phyloP scores from a whole-genome alignment of 2,329 filamentous ascomycete genomes.

The Verticillium isaacii region DNA sequence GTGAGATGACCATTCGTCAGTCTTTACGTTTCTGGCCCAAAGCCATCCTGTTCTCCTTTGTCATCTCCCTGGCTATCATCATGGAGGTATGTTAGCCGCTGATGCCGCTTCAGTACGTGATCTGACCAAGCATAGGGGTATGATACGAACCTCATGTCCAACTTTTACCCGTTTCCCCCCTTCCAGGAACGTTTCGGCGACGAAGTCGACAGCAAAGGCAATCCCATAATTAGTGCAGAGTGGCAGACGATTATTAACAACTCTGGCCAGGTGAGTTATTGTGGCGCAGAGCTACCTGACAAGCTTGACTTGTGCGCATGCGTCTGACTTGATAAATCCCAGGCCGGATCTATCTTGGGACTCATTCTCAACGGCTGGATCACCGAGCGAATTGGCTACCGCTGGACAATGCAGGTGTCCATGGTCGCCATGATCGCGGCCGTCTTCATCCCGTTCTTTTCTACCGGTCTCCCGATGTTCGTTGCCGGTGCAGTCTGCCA shows the following conservation, averaged over 20 bases:
- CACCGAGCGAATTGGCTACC: conserved; percentile 32
- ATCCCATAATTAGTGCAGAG: conserved; percentile 29
- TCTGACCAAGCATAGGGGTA: conserved; percentile 1
- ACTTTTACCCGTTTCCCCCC: conserved; percentile 20
- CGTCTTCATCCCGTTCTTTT: conserved; percentile 25
- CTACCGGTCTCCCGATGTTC: conserved; percentile 38
- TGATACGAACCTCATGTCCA: conserved; percentile 12
- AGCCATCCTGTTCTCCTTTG: conserved; percentile 20
- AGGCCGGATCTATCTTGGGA: conserved; percentile 38
- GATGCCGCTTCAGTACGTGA: not conserved
- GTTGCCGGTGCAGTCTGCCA: conserved; percentile 27
- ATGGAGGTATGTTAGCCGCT: conserved; percentile 16
- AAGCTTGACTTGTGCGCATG: too few relatives aligned
- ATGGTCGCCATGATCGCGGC: conserved; percentile 33
- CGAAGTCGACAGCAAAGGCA: conserved; percentile 15
- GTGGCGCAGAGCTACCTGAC: too few relatives aligned
- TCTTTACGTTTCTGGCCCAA: conserved; percentile 13
- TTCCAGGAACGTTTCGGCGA: conserved; percentile 24
- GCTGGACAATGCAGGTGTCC: conserved; percentile 34
- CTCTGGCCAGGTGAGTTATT: conserved; percentile 24
- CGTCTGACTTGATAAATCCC: not conserved
- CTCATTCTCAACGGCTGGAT: conserved; percentile 36
- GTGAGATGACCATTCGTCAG: conserved; percentile 8
- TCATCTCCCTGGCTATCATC: conserved; percentile 21
- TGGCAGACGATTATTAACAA: conserved; percentile 37